Evolutionary conservation across 257 asterid species (phyloP).

Genomic region (Solanum chmielewskii): DNA sequence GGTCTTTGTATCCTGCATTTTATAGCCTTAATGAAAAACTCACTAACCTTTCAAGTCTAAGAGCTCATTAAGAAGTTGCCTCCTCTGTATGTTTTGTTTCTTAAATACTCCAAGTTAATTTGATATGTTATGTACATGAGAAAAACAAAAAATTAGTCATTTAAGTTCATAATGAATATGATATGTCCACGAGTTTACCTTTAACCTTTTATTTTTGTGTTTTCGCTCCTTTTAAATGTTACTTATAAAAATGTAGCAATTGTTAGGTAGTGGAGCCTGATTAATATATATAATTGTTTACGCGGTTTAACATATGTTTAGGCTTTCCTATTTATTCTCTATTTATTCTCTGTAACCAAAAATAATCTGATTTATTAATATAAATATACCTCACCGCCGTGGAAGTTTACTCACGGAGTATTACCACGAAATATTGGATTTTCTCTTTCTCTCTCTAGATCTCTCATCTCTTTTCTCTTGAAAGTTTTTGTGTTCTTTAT

Average conservation of each 20-base stretch:
- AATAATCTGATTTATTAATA: too few species aligned
- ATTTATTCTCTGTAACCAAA: too few species aligned
- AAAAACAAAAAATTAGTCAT: background rate
- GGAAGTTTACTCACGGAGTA: too few species aligned
- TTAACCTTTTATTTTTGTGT: background rate
- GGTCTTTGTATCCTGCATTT: background rate
- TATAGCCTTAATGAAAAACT: background rate
- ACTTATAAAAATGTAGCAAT: background rate
- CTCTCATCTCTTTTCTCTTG: too few species aligned
- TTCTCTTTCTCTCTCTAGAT: too few species aligned
- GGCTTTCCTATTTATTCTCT: too few species aligned
- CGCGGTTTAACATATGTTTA: too few species aligned
- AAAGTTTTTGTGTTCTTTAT: too few species aligned
- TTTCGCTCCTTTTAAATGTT: background rate
- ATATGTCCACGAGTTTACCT: background rate
- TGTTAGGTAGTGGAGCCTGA: too few species aligned
- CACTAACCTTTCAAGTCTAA: constrained; percentile 4
- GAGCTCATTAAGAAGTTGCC: constrained; percentile 3
- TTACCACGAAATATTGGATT: too few species aligned
- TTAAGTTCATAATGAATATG: background rate
- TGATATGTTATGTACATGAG: background rate
- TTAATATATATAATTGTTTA: too few species aligned
- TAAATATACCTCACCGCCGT: too few species aligned
- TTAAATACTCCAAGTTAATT: background rate
- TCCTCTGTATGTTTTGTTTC: background rate